phyloP scores from a whole-genome alignment of 768 basidiomycete species.

The Tephrocybe sp. region DNA sequence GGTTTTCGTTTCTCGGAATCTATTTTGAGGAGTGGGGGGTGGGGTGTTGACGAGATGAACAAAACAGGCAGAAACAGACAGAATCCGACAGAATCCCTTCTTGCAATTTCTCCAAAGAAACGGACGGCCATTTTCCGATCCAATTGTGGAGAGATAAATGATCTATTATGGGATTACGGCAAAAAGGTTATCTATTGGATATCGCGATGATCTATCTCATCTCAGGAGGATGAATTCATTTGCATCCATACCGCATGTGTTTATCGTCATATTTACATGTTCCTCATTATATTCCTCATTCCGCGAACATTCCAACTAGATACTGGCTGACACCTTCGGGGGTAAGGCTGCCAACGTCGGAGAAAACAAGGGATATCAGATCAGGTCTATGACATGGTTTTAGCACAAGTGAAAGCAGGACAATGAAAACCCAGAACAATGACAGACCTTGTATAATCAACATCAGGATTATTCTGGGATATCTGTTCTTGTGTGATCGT shows the following conservation, averaged over 20 bases:
- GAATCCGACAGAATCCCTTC: too few relatives aligned
- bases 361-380: constrained; percentile 90
- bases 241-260: constrained; percentile 13
- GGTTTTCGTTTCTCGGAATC: too few relatives aligned
- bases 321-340: constrained; percentile 95
- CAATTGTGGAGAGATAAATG: too few relatives aligned
- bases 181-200: constrained; percentile 30
- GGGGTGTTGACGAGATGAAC: too few relatives aligned
- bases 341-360: constrained; percentile 89
- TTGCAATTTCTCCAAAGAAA: too few relatives aligned
- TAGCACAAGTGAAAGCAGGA: not conserved
- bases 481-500: constrained; percentile 83
- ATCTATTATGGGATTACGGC: not conserved
- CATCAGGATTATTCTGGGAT: constrained; percentile 78
- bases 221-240: constrained; percentile 9
- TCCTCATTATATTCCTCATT: constrained; percentile 35
- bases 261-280: constrained; percentile 12
- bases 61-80: too few relatives aligned
- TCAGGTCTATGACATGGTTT: constrained; percentile 61
- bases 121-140: too few relatives aligned
- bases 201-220: constrained; percentile 32
- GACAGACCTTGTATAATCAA: constrained; percentile 86
- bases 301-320: constrained; percentile 92
- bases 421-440: too few relatives aligned
- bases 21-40: too few relatives aligned